Conservation (phyloP, 495 filamentous ascomycete genomes). For the Opeltia flavorubescens region DNA sequence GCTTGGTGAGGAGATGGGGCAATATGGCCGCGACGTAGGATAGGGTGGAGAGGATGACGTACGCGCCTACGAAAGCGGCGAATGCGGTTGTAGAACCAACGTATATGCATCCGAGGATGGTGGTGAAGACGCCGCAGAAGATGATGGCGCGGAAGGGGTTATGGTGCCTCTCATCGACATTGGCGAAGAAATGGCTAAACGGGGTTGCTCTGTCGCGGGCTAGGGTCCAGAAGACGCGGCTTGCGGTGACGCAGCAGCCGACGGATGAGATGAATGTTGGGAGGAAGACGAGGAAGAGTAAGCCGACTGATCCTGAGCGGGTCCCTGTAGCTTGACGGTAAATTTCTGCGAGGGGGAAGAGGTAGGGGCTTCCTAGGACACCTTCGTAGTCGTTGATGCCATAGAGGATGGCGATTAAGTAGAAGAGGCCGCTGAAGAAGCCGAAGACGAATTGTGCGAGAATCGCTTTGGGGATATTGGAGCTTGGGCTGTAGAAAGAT, state of each 20-base stretch:
- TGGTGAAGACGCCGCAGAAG: slow-evolving; percentile 34
- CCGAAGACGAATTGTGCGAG: slow-evolving; percentile 34
- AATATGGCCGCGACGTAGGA: slow-evolving; percentile 61
- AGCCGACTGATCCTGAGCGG: slow-evolving; percentile 40
- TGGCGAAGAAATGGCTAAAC: slow-evolving; percentile 22
- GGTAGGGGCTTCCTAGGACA: slow-evolving; percentile 28
- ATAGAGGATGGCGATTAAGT: slow-evolving; percentile 40
- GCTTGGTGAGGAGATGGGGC: slow-evolving; percentile 47
- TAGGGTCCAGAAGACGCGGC: slow-evolving; percentile 64
- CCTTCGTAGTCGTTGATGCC: slow-evolving; percentile 28
- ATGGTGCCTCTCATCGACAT: slow-evolving; percentile 17
- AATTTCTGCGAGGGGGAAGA: slow-evolving; percentile 64
- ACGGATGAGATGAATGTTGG: slow-evolving; percentile 43
- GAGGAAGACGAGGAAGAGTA: slow-evolving; percentile 51
- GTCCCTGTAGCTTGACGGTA: slow-evolving; percentile 66
- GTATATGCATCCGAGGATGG: slow-evolving; percentile 54
- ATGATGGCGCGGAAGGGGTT: slow-evolving; percentile 12
- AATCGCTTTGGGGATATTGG: slow-evolving; percentile 37
- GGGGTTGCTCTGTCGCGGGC: slow-evolving; percentile 49
- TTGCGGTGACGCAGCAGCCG: slow-evolving; percentile 53
- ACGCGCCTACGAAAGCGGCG: slow-evolving; percentile 54
- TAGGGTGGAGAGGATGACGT: slow-evolving; percentile 57
- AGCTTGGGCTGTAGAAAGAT: slow-evolving; percentile 21
- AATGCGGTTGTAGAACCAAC: slow-evolving; percentile 58
- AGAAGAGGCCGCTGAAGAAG: slow-evolving; percentile 34